Evolutionary conservation across 768 basidiomycete species (phyloP).

Genomic region (Pleurotus platypus): DNA sequence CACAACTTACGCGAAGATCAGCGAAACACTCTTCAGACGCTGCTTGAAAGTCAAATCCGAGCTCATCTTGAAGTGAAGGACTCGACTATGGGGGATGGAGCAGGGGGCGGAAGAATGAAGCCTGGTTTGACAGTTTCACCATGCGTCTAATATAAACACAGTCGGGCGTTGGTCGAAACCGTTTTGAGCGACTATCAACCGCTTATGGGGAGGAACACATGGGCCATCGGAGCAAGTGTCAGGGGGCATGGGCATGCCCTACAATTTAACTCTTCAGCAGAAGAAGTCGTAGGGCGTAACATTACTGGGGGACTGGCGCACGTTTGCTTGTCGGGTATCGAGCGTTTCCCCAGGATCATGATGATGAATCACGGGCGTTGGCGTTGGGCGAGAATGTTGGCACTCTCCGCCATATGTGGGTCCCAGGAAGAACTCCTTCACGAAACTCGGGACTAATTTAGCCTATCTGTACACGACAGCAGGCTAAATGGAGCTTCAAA

Average conservation of each 20-base stretch:
- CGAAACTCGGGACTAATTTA: background rate
- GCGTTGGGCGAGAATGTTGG: background rate
- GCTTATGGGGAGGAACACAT: background rate
- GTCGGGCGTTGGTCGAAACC: background rate
- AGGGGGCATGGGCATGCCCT: background rate
- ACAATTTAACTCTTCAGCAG: background rate
- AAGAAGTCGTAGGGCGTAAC: background rate
- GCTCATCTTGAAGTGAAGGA: background rate
- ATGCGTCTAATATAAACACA: background rate
- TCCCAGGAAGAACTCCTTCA: background rate
- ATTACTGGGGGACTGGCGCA: background rate
- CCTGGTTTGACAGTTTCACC: background rate
- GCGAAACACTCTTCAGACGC: slow-evolving; percentile 57
- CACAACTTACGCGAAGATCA: slow-evolving; percentile 76
- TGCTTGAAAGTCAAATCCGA: slow-evolving; percentile 9
- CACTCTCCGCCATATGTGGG: background rate
- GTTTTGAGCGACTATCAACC: slow-evolving; percentile 3
- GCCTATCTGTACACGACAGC: background rate
- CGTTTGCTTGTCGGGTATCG: background rate
- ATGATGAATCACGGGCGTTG: background rate
- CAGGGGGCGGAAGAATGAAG: background rate
- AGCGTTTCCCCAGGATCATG: background rate
- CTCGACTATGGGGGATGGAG: background rate
- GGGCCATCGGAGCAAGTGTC: background rate
- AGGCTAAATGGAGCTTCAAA: background rate